Base-by-base conservation (phyloP, 2,329 filamentous ascomycete genomes). In the Fusarium continuum region DNA sequence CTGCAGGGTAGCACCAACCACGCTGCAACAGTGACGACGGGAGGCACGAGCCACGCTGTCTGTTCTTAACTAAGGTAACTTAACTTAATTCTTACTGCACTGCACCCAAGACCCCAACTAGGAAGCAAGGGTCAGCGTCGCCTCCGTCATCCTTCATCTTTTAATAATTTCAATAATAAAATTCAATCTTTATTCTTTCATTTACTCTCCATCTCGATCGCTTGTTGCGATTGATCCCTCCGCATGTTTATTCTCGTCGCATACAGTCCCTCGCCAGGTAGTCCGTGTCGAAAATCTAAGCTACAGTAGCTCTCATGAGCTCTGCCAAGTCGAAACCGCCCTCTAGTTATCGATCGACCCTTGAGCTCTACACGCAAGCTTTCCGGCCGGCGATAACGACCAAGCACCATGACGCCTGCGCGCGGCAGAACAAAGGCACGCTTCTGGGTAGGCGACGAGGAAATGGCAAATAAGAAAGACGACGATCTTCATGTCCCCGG, bases 401-500 rank as follows among this genome's bases (percentile, higher is more conserved):
- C 25, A 17, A 41, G 29, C 61, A 79, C 71, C 57, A 82, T 83
- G 78, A 75, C 75, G 61, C 67, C 67, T 50, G 52, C 64, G 32
- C 73, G 74, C 60, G 70, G 71, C 39, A 73, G 72, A 61, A 63
- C 74, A 41, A 55, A 68, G 51, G 70, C 72, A 41, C 73, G 78
- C 56, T 72, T 82, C 49, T 84, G 83, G 74, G 72, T 80, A 55
- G 80, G 76, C 69, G 81, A 86, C 65, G 83, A 85, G 67, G 83
- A 85, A 66, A 76, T 85, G 72, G 82, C 80, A 46, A 60, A 60
- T 11, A 88, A 88, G 75, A 87, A 86, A 74, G 80, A 87, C 71
- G 85, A 88, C 71, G 85, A 88, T 71, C 78, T 81, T 23, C 64
- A 67, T 28, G 25, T 50, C 11, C 67, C 67, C 6, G 61, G 63